phyloP scores from a whole-genome alignment of 805 yeast genomes.

The Suhomyces xylopsoci region DNA sequence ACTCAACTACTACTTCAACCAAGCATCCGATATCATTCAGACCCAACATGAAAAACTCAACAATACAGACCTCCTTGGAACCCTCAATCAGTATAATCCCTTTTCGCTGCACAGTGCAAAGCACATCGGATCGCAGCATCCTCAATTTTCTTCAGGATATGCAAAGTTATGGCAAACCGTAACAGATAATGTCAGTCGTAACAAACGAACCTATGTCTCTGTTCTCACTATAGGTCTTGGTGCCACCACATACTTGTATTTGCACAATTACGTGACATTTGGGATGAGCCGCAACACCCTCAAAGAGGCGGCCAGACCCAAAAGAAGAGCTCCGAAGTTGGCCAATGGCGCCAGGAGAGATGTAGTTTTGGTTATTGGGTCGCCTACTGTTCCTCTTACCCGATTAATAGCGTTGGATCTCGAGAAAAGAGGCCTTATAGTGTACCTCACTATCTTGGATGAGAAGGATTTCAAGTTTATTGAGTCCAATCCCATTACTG shows the following conservation, averaged over 20 bases:
- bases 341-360: conserved; percentile 72
- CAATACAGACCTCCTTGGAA: conserved; percentile 12
- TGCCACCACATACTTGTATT: conserved; percentile 9
- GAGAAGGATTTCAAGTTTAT: conserved; percentile 54
- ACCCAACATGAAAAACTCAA: conserved; percentile 21
- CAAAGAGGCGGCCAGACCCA: conserved; percentile 9
- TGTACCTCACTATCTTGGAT: conserved; percentile 68
- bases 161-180: background rate
- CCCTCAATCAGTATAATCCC: conserved; percentile 9
- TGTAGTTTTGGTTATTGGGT: conserved; percentile 71
- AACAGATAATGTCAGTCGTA: background rate
- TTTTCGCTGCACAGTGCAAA: conserved; percentile 1
- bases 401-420: conserved; percentile 69
- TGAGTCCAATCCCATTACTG: conserved; percentile 54
- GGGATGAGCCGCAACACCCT: background rate
- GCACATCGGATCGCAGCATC: background rate
- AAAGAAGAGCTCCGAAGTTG: conserved; percentile 59
- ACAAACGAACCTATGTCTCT: conserved; percentile 3
- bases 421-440: conserved; percentile 76
- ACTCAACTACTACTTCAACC: conserved; percentile 20
- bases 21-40: conserved; percentile 18
- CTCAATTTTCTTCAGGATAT: background rate
- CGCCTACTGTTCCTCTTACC: conserved; percentile 72
- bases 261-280: background rate
- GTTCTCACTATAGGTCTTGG: conserved; percentile 28